A percentile compares a stretch with the other conserved stretches of the same genome.
Evolutionary conservation across 352 stramenopile species (phyloP).

Genomic region (Globisporangium solare): DNA sequence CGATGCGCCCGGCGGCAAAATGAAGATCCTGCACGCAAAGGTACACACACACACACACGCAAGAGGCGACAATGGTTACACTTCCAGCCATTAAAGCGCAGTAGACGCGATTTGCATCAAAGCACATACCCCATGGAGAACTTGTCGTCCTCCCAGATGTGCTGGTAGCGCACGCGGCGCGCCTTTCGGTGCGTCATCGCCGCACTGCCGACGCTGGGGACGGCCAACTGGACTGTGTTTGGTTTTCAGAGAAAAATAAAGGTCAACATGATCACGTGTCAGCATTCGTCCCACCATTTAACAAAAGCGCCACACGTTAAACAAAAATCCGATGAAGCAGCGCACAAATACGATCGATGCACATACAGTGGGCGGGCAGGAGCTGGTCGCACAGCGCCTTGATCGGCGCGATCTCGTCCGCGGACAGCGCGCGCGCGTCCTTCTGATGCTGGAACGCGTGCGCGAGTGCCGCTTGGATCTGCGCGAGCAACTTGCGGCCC

Average conservation of each 20-base stretch:
- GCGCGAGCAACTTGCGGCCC: slow-evolving; percentile 37
- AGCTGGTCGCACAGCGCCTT: slow-evolving; percentile 68
- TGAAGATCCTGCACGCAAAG: slow-evolving; percentile 89
- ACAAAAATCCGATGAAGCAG: neutral
- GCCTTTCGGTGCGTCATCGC: slow-evolving; percentile 2
- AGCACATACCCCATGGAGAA: slow-evolving; percentile 83
- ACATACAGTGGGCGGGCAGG: slow-evolving; percentile 56
- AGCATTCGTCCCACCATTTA: slow-evolving; percentile 1
- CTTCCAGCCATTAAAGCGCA: neutral
- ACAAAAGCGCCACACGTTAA: slow-evolving; percentile 1
- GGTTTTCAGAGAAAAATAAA: neutral
- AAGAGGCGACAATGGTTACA: no score
- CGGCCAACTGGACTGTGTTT: slow-evolving; percentile 35
- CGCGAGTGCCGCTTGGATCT: slow-evolving; percentile 44
- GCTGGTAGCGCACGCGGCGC: slow-evolving; percentile 54
- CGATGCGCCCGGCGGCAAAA: slow-evolving; percentile 58
- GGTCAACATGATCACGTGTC: neutral
- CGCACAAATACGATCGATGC: neutral
- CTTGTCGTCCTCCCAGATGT: slow-evolving; percentile 77
- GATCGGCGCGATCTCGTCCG: slow-evolving; percentile 59
- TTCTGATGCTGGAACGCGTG: slow-evolving; percentile 29
- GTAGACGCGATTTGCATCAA: no score
- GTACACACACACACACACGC: no score
- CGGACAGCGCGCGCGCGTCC: slow-evolving; percentile 34
- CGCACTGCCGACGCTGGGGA: slow-evolving; percentile 16